Evolutionary conservation across 2,329 filamentous ascomycete genomes (phyloP).

Genomic region (Paraconiothyrium sp.): DNA sequence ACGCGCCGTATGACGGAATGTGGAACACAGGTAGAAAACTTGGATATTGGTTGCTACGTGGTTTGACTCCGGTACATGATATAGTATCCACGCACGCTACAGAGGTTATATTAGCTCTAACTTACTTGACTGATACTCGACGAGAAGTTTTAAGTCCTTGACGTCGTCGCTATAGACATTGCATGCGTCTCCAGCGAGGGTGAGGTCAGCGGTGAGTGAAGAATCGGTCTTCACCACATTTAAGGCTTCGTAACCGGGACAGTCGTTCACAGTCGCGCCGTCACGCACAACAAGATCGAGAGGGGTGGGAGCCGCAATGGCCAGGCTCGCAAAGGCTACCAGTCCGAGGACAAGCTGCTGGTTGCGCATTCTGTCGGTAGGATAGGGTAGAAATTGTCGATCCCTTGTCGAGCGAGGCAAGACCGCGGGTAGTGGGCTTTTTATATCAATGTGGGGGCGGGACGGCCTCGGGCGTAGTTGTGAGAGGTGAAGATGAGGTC

Average conservation of each 20-base stretch:
- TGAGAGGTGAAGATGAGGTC: conserved; percentile 4
- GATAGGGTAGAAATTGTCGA: conserved; percentile 16
- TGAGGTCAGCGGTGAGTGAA: conserved; percentile 74
- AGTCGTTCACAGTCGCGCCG: conserved; percentile 58
- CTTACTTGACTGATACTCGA: conserved; percentile 69
- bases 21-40: neutral
- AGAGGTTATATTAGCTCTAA: conserved; percentile 11
- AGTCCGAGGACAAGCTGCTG: conserved; percentile 27
- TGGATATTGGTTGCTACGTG: neutral
- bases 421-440: neutral
- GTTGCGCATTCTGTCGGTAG: conserved; percentile 29
- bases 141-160: conserved; percentile 63
- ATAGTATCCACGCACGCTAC: neutral
- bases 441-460: conserved; percentile 13
- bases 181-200: conserved; percentile 72
- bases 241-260: conserved; percentile 74
- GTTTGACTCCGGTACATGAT: neutral
- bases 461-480: neutral
- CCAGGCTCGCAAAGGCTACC: conserved; percentile 26
- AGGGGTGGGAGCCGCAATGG: conserved; percentile 29
- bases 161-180: conserved; percentile 69
- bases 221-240: conserved; percentile 63
- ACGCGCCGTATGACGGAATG: neutral
- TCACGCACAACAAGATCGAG: conserved; percentile 3
- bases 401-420: conserved; percentile 3